Evolutionary conservation across 1,284 basidiomycete species (phyloP).

Genomic region (Cutaneotrichosporon mucoides): DNA sequence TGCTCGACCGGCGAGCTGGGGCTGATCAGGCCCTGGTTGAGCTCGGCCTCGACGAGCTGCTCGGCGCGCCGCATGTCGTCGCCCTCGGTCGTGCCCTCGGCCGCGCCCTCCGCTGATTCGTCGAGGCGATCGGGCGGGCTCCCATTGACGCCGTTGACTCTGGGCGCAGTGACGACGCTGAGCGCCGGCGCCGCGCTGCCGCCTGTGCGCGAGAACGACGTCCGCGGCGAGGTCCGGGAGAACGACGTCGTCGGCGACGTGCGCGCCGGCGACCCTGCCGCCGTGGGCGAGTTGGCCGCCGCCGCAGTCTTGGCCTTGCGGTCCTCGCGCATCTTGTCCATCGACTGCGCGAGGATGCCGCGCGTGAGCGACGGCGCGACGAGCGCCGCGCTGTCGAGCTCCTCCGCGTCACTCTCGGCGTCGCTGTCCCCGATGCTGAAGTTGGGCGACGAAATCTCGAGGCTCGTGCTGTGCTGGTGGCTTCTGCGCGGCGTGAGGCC

Average conservation of each 20-base stretch:
- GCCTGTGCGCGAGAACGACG: too few species aligned
- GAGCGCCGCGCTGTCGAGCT: conserved; percentile 29
- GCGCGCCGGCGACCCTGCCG: not conserved
- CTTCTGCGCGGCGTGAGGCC: conserved; percentile 14
- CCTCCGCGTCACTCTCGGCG: conserved; percentile 60
- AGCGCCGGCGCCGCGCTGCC: not conserved
- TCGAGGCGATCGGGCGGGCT: too few species aligned
- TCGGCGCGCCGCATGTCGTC: conserved; percentile 10
- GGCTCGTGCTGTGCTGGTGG: conserved; percentile 36
- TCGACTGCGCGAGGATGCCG: not conserved
- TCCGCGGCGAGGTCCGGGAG: not conserved
- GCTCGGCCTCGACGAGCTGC: conserved; percentile 14
- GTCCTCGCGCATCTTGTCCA: conserved; percentile 2
- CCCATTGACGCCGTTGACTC: too few species aligned
- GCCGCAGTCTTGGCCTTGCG: not conserved
- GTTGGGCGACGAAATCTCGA: conserved; percentile 59
- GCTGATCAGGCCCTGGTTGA: conserved; percentile 4
- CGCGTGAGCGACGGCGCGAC: not conserved
- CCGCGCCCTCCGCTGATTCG: too few species aligned
- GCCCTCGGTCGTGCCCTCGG: not conserved
- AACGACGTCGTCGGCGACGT: too few species aligned
- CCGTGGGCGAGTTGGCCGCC: not conserved
- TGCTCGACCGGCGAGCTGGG: conserved; percentile 26
- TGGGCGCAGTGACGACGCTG: not conserved
- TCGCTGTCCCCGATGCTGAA: conserved; percentile 61